Base-by-base conservation (phyloP, 208 protist species). In the Trypanosoma scelopori region DNA sequence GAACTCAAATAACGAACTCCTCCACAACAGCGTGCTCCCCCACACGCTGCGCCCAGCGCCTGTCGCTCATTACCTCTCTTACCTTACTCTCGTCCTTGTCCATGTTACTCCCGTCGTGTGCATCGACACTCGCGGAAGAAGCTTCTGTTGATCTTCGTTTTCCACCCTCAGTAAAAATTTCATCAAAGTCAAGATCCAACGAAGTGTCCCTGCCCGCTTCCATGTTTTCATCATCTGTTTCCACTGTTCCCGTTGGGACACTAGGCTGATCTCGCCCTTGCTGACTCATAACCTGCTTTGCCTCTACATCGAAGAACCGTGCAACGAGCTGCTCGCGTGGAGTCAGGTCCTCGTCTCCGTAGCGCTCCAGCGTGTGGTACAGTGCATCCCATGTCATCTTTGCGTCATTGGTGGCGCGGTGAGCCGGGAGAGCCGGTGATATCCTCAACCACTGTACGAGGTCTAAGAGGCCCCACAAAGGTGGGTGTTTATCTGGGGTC, bases 301-400 rank as follows among this genome's bases (percentile, higher is more conserved):
- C 90, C 53, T 89, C 87, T 30, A 73, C 82, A 51, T 95, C 87
- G 57, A 95, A 95, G 62, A 95, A 95, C 62, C 85, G 84, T 23
- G 85, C 76, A 0, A 95, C 72, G 7, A 96, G 86, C 78, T 96
- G 91, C 69, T 96, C 80, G 9, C 85, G 85, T 46, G 91, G 88
- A n/a, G 79, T 87, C 49, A 96, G 69, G 39, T 85, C 82, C 45
- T 94, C 88, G 55, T 94, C 88, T 51, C 91, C 88, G 74, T 96
- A 96, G 16, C 91, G 79, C 23, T 89, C 71, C 50, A 96, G 69
- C 20, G 91, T 96, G 73, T 96, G 88, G 60, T 92, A 90, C 20
- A 94, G 69, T 11, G 82, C 86, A 64, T 96, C 91, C 86, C 88
- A 96, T 23, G 91, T 96, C 84, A 94, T 91, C 23, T 86, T 87